phyloP scores from a whole-genome alignment of 1,139 yeast genomes.

The Wickerhamomyces sp. region DNA sequence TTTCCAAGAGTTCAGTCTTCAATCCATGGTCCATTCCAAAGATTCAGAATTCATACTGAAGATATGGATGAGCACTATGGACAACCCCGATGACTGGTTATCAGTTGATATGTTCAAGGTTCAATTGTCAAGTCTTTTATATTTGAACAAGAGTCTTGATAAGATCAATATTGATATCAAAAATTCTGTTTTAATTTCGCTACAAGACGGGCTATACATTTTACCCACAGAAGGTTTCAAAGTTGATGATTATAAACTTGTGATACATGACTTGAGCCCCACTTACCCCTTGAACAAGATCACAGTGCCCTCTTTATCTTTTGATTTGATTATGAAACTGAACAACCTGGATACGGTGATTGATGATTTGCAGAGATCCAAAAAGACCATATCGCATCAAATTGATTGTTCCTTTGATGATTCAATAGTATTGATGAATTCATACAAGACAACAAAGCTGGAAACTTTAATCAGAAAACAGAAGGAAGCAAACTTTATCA shows the following conservation, averaged over 20 bases:
- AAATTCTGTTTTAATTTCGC: constrained; percentile 31
- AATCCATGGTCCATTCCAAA: constrained; percentile 4
- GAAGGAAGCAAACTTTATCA: constrained; percentile 1
- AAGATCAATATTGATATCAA: constrained; percentile 17
- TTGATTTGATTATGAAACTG: constrained; percentile 41
- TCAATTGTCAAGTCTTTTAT: constrained; percentile 26
- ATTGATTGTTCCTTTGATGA: constrained; percentile 8
- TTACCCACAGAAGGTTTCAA: constrained; percentile 12
- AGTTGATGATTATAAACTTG: constrained; percentile 9
- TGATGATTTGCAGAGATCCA: constrained; percentile 31
- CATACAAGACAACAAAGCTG: constrained; percentile 6
- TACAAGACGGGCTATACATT: constrained; percentile 36
- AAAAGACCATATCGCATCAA: constrained; percentile 14
- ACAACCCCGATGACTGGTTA: constrained; percentile 22
- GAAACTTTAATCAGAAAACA: constrained; percentile 4
- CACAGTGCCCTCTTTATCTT: constrained; percentile 23
- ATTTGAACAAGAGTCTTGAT: constrained; percentile 26
- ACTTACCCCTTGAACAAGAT: background rate
- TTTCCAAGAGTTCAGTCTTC: constrained; percentile 29
- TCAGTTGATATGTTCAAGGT: constrained; percentile 22
- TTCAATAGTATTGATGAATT: background rate
- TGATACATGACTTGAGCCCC: constrained; percentile 2
- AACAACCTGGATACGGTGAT: constrained; percentile 39
- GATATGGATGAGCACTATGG: constrained; percentile 22
- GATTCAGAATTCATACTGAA: constrained; percentile 15